These are phyloP conservation scores for Aureobasidium vineae DNA, from an alignment of 2,329 filamentous ascomycete species.

Conservation along the genomic window DNA sequence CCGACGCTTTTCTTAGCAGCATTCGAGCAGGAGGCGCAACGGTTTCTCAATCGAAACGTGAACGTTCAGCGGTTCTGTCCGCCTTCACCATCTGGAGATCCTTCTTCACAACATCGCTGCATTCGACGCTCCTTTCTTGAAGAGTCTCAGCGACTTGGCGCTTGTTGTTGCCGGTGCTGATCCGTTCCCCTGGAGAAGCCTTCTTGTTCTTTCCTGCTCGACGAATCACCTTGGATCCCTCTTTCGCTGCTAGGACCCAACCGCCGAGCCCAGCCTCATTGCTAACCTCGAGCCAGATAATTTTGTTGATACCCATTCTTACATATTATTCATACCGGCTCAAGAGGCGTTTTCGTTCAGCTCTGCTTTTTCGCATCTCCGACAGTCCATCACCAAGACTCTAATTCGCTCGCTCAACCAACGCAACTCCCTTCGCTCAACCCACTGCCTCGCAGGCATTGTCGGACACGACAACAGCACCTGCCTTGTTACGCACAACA, in stretches of 20 bases:
- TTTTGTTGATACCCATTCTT: constrained; percentile 19
- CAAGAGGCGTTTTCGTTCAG: neutral
- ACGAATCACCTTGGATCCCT: constrained; percentile 17
- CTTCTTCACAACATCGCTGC: constrained; percentile 22
- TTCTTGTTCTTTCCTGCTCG: neutral
- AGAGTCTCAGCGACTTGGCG: constrained; percentile 19
- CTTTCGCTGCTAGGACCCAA: constrained; percentile 13
- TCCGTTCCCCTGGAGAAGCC: constrained; percentile 16
- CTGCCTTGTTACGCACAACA: constrained; percentile 10
- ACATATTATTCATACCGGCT: constrained; percentile 19
- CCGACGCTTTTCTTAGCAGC: constrained; percentile 25
- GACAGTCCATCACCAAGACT: neutral
- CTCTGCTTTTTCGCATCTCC: constrained; percentile 17
- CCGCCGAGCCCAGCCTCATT: constrained; percentile 1
- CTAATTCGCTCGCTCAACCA: constrained; percentile 12
- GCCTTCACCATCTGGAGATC: neutral
- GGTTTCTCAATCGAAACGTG: constrained; percentile 21
- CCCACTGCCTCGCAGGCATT: constrained; percentile 13
- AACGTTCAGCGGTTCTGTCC: constrained; percentile 17
- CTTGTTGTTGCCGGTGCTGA: constrained; percentile 17
- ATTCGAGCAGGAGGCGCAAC: constrained; percentile 5
- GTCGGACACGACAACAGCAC: constrained; percentile 17
- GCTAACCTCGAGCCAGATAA: constrained; percentile 22
- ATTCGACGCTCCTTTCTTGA: neutral
- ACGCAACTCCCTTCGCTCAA: constrained; percentile 2